phyloP scores from a whole-genome alignment of 495 filamentous ascomycete species.

The Penicillium ucsense region DNA sequence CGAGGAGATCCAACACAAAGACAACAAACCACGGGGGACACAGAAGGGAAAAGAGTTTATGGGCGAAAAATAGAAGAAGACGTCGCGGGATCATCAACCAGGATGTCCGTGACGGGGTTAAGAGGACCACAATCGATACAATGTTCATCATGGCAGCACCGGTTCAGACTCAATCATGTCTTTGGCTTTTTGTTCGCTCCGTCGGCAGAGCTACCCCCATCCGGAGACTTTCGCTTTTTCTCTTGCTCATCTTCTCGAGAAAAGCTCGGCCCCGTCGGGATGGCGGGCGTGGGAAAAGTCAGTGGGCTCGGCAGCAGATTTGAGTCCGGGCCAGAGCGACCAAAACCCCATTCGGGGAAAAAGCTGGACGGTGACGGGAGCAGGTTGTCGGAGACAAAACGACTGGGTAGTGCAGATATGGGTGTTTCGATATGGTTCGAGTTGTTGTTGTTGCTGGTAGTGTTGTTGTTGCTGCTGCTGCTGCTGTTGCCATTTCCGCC shows the following conservation, averaged over 20 bases:
- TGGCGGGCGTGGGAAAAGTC: constrained; percentile 82
- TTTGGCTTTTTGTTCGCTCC: constrained; percentile 41
- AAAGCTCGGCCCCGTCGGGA: constrained; percentile 60
- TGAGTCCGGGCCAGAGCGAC: constrained; percentile 51
- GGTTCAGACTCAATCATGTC: constrained; percentile 10
- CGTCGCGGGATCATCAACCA: constrained; percentile 2
- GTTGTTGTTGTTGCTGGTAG: constrained; percentile 50
- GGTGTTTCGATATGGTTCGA: constrained; percentile 85
- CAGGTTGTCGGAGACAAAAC: constrained; percentile 76
- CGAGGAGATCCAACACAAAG: neutral
- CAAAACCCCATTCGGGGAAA: constrained; percentile 83
- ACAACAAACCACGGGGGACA: neutral
- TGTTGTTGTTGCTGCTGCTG: constrained; percentile 37
- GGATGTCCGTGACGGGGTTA: constrained; percentile 1
- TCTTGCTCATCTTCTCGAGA: constrained; percentile 46
- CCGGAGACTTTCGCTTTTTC: constrained; percentile 46
- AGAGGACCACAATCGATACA: too few relatives aligned
- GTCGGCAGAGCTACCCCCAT: constrained; percentile 29
- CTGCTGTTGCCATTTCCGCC: neutral
- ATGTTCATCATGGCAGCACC: neutral
- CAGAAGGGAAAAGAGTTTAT: neutral
- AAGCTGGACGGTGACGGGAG: constrained; percentile 83
- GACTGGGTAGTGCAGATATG: constrained; percentile 90
- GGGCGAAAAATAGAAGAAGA: neutral
- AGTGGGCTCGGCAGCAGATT: constrained; percentile 85